These are phyloP conservation scores for Elaeis guineensis DNA, from an alignment of 176 grass and related monocot genomes.

Conservation along the genomic window DNA sequence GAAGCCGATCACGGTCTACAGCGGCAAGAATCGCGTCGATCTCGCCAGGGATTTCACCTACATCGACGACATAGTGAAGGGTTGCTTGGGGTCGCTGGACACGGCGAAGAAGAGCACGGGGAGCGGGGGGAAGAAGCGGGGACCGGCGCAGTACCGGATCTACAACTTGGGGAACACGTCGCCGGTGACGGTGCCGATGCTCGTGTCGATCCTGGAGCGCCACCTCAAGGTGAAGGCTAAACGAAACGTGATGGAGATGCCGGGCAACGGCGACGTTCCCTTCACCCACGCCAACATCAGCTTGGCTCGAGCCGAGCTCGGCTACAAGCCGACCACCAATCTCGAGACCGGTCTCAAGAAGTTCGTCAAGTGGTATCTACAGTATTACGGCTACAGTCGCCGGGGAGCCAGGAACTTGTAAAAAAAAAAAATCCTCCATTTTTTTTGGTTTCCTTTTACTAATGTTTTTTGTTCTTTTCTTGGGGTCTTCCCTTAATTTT, in stretches of 20 bases:
- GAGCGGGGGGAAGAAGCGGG: conserved; percentile 66
- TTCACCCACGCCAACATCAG: no score
- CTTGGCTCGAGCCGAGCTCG: no score
- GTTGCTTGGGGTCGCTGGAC: conserved; percentile 66
- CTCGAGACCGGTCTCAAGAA: no score
- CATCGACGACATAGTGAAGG: conserved; percentile 92
- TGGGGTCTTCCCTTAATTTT: no score
- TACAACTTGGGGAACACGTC: conserved; percentile 88
- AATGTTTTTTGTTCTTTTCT: no score
- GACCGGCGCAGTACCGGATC: conserved; percentile 67
- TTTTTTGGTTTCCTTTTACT: no score
- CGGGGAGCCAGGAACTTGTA: no score
- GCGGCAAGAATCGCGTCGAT: conserved; percentile 54
- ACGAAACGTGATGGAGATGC: conserved; percentile 77
- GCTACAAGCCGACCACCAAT: no score
- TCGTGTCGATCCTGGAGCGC: conserved; percentile 78
- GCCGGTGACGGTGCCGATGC: conserved; percentile 68
- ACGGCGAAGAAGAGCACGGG: conserved; percentile 69
- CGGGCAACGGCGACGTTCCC: conserved; percentile 23
- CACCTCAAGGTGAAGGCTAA: conserved; percentile 67
- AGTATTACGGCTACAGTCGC: no score
- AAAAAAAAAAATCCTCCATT: no score
- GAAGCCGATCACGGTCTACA: conserved; percentile 80
- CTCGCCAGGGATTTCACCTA: conserved; percentile 79
- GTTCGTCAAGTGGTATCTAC: no score